Conservation (phyloP, 805 yeast genomes). For the Yarrowia sp. region DNA sequence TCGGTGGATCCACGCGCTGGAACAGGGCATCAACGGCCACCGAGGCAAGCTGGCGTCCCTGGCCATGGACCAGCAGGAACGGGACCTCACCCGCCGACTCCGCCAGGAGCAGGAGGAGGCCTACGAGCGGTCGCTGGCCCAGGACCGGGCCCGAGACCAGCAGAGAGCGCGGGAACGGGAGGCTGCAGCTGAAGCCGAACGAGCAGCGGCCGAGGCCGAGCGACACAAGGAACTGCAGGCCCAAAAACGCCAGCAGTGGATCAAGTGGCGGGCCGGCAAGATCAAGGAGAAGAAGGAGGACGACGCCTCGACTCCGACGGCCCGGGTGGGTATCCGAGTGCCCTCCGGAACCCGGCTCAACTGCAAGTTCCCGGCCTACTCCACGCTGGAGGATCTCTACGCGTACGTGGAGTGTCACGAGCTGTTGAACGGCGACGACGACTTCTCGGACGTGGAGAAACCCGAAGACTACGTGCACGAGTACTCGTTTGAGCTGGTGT, state of each 20-base stretch:
- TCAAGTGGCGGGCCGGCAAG: conserved; percentile 56
- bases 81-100: conserved; percentile 61
- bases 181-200: conserved; percentile 43
- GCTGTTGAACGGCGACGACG: conserved; percentile 42
- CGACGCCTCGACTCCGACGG: conserved; percentile 45
- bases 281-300: conserved; percentile 45
- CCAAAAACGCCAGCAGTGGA: conserved; percentile 52
- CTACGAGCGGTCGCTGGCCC: conserved; percentile 70
- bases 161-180: conserved; percentile 44
- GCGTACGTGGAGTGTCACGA: conserved; percentile 68
- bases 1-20: conserved; percentile 54
- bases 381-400: conserved; percentile 67
- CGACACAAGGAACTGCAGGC: conserved; percentile 36
- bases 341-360: conserved; percentile 66
- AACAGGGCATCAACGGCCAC: conserved; percentile 55
- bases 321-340: conserved; percentile 75
- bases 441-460: conserved; percentile 45
- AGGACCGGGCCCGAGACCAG: conserved; percentile 65
- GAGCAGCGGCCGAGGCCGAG: conserved; percentile 42
- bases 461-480: conserved; percentile 56
- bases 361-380: conserved; percentile 56
- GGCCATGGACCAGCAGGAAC: conserved; percentile 67
- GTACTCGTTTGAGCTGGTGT: conserved; percentile 59
- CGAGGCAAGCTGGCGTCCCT: conserved; percentile 58
- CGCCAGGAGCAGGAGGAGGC: conserved; percentile 79